Conservation (phyloP, 805 yeast genomes). For the Pichia californica region DNA sequence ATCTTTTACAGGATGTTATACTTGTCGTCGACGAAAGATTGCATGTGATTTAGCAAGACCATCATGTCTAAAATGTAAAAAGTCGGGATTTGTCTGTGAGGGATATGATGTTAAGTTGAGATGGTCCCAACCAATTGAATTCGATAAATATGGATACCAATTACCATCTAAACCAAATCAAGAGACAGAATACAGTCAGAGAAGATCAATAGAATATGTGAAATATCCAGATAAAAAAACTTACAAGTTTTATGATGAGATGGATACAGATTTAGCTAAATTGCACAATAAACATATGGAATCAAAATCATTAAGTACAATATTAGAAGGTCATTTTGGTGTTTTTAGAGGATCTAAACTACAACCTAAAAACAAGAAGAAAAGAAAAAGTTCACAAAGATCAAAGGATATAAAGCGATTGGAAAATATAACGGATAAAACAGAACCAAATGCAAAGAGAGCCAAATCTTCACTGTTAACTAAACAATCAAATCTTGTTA, state of each 20-base stretch:
- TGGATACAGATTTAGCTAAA: conserved; percentile 61
- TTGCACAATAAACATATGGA: conserved; percentile 44
- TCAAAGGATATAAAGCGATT: too few species aligned
- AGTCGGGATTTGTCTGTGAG: conserved; percentile 62
- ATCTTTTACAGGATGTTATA: conserved; percentile 84
- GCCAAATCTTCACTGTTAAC: too few species aligned
- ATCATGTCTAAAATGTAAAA: conserved; percentile 60
- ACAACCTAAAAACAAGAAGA: conserved; percentile 14
- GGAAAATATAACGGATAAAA: too few species aligned
- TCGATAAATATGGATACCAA: conserved; percentile 41
- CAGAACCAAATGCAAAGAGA: too few species aligned
- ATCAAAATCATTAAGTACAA: conserved; percentile 27
- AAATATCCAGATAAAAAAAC: conserved; percentile 51
- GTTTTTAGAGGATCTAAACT: conserved; percentile 51
- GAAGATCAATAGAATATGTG: conserved; percentile 71
- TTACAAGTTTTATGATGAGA: conserved; percentile 72
- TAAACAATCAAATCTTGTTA: too few species aligned
- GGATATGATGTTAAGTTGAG: conserved; percentile 79
- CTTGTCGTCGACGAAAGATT: conserved; percentile 75
- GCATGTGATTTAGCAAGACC: conserved; percentile 76
- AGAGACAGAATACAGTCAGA: conserved; percentile 50
- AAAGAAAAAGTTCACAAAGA: conserved; percentile 4
- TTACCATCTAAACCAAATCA: conserved; percentile 27
- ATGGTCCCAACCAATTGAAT: conserved; percentile 60
- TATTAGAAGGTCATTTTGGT: conserved; percentile 69